Evolutionary conservation across 1,284 basidiomycete species (phyloP), one percentile per base, ranked within the genome.

Genomic region (Cryptococcus jaspeensis): DNA sequence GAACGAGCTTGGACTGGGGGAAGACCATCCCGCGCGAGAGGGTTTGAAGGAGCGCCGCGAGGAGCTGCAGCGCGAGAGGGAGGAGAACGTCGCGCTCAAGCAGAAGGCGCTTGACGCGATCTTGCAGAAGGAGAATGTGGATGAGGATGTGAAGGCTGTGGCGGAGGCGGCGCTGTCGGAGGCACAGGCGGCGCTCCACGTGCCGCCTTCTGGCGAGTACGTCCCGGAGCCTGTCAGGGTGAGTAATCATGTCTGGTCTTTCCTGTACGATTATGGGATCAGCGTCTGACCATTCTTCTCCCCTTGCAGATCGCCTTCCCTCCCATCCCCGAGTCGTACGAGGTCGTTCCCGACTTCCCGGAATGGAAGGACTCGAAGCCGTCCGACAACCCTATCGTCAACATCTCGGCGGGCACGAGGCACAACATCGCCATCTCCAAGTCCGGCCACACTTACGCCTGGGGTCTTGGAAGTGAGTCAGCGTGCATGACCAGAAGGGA

Each of bases 401-500:
- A 85, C 53, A 83, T 96, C 63, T 84, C 87, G 2, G 85, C 83
- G 11, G 93, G 92, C 2, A 84, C 85, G 39, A 84, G 91, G 66
- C 89, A 90, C 74, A 92, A 88, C 66, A 82, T 93, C 59, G 92
- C 89, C 3, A 83, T 93, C 47, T 89, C 88, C 16, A 78, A 79
- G 53, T 85, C 83, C 43, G 92, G 92, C 12, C 87, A 88, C 28
- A 78, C 91, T 60, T 93, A 91, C 72, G 82, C 86, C 40, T 95
- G 92, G 92, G 92, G 92, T 47, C 85, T 88, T 62, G 90, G 90
- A 20, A 84, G 85, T 77, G 54, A 68, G 75, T 72, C 12, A 2
- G 16, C 5, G 35, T 36, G 43, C 15, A n/a, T 7, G 23, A 12
- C 15, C 32, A 37, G 36, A 47, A 36, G 6, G 42, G 13, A 39